A percentile compares a stretch with the other conserved stretches of the same genome.
phyloP scores from a whole-genome alignment of 768 basidiomycete genomes.

The Mycena pura region DNA sequence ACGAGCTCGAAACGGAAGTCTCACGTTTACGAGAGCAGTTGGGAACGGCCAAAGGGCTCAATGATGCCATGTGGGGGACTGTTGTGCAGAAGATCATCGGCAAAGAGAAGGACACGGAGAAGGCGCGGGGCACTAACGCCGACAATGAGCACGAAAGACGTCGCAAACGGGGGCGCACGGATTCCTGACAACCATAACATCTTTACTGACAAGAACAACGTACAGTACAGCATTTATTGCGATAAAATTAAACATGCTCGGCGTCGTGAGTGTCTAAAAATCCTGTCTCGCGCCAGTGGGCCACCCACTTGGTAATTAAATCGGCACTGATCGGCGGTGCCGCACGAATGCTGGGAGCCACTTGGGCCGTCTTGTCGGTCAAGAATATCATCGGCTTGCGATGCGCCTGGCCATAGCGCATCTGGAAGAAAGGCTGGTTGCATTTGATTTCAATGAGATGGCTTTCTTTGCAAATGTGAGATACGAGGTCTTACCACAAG shows the following conservation, averaged over 20 bases:
- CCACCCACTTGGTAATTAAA: slow-evolving; percentile 50
- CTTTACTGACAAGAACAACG: slow-evolving; percentile 15
- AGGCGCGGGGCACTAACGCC: slow-evolving; percentile 20
- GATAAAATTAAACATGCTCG: not conserved
- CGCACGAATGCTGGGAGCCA: slow-evolving; percentile 39
- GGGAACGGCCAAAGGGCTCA: slow-evolving; percentile 86
- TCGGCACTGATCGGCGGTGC: slow-evolving; percentile 37
- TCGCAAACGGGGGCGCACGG: slow-evolving; percentile 40
- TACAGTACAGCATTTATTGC: slow-evolving; percentile 4
- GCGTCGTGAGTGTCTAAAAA: slow-evolving; percentile 33
- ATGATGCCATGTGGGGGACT: slow-evolving; percentile 92
- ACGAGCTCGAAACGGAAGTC: slow-evolving; percentile 78
- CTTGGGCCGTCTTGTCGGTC: slow-evolving; percentile 37
- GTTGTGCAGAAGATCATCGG: slow-evolving; percentile 70
- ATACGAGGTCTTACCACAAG: slow-evolving; percentile 37
- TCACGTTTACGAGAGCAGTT: slow-evolving; percentile 70
- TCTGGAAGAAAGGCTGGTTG: slow-evolving; percentile 43
- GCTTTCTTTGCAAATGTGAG: not conserved
- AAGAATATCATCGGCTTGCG: slow-evolving; percentile 43
- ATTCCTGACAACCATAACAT: slow-evolving; percentile 14
- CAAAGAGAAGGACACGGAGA: slow-evolving; percentile 41
- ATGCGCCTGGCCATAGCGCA: slow-evolving; percentile 29
- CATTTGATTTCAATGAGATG: not conserved
- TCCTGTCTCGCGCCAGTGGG: slow-evolving; percentile 47
- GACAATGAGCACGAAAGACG: slow-evolving; percentile 36